Conservation (phyloP, 1,284 basidiomycete genomes). For the Leccinum pallidistipes region DNA sequence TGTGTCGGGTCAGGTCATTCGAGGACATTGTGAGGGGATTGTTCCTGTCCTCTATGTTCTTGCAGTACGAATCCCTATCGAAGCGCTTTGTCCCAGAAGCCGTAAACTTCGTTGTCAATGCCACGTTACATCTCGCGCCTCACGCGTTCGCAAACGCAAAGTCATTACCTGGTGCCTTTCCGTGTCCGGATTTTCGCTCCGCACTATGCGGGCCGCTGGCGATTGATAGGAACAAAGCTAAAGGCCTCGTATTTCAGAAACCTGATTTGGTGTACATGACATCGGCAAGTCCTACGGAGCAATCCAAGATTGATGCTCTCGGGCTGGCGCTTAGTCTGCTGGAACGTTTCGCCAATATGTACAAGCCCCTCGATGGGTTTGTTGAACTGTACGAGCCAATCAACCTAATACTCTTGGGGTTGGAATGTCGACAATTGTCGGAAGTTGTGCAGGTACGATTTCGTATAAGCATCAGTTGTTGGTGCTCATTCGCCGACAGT, state of each 20-base stretch:
- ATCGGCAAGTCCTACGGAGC: slow-evolving; percentile 44
- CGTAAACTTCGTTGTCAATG: slow-evolving; percentile 77
- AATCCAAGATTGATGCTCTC: slow-evolving; percentile 69
- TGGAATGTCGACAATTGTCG: slow-evolving; percentile 52
- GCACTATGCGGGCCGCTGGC: slow-evolving; percentile 42
- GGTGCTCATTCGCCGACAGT: slow-evolving; percentile 37
- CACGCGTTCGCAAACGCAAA: slow-evolving; percentile 48
- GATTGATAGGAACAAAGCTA: slow-evolving; percentile 45
- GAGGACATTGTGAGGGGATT: slow-evolving; percentile 83
- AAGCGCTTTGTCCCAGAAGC: slow-evolving; percentile 91
- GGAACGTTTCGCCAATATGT: slow-evolving; percentile 68
- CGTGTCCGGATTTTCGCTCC: slow-evolving; percentile 70
- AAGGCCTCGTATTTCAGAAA: slow-evolving; percentile 39
- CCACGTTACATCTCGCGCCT: slow-evolving; percentile 74
- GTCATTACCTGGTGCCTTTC: slow-evolving; percentile 63
- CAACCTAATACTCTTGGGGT: slow-evolving; percentile 52
- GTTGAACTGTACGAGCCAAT: slow-evolving; percentile 82
- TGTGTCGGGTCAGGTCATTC: slow-evolving; percentile 77
- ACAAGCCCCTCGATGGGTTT: slow-evolving; percentile 79
- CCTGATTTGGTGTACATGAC: slow-evolving; percentile 52
- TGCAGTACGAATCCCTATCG: slow-evolving; percentile 82
- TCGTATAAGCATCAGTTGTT: neutral
- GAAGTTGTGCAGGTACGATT: slow-evolving; percentile 53
- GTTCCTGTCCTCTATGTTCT: slow-evolving; percentile 84
- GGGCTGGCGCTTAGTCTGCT: slow-evolving; percentile 64